Conservation (phyloP, 352 stramenopile species). For the Pythium utonaiense region DNA sequence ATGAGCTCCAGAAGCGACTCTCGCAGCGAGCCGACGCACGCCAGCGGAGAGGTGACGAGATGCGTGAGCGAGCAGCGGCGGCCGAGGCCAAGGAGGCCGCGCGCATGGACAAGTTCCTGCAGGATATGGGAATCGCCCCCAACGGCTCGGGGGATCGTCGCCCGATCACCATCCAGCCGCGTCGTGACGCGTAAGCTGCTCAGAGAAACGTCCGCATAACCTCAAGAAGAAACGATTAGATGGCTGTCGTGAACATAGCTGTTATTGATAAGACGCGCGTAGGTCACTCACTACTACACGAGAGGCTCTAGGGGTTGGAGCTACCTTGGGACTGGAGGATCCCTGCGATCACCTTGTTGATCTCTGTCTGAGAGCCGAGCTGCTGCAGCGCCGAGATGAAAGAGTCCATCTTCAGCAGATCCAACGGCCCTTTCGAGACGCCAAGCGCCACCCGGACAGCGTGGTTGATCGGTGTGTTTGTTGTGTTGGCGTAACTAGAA, state of each 20-base stretch:
- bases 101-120: constrained; percentile 75
- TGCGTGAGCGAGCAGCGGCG: constrained; percentile 33
- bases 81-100: constrained; percentile 63
- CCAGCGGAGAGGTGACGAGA: constrained; percentile 35
- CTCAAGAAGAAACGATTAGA: not conserved
- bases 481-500: not conserved
- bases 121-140: constrained; percentile 59
- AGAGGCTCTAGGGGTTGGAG: not conserved
- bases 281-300: not conserved
- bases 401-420: not conserved
- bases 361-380: constrained; percentile 8
- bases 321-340: not conserved
- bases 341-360: constrained; percentile 6
- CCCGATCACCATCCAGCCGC: constrained; percentile 57
- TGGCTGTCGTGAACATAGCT: not conserved
- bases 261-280: not conserved
- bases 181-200: constrained; percentile 12
- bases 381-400: not conserved
- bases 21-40: constrained; percentile 34
- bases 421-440: not conserved
- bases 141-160: constrained; percentile 21
- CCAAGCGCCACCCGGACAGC: not conserved
- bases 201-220: not conserved
- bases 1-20: constrained; percentile 40
- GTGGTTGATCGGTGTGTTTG: not conserved